Evolutionary conservation across 257 asterid species (phyloP).

Genomic region (Fraxinus cuspidata): DNA sequence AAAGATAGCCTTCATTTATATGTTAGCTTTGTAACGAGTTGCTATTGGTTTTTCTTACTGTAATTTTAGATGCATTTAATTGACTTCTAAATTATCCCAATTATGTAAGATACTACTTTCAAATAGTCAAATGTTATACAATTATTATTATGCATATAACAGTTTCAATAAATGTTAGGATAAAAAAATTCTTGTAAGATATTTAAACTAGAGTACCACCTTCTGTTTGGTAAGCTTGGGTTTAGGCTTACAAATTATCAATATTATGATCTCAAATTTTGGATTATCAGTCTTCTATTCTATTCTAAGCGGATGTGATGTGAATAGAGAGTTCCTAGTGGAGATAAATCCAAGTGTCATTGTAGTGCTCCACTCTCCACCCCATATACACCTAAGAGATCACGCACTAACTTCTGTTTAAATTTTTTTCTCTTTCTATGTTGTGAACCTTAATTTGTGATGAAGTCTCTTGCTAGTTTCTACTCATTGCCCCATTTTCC

Average conservation of each 20-base stretch:
- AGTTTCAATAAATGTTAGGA: not conserved
- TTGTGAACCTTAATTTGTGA: constrained; percentile 10
- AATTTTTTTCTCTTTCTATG: not conserved
- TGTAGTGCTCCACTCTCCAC: not conserved
- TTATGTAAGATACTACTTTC: not conserved
- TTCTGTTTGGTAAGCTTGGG: not conserved
- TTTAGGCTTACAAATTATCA: not conserved
- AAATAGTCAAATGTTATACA: not conserved
- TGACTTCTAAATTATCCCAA: no score
- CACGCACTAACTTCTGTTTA: not conserved
- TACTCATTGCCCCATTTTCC: constrained; percentile 14
- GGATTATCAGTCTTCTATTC: not conserved
- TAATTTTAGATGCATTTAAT: no score
- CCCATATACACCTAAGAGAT: not conserved
- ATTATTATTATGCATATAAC: not conserved
- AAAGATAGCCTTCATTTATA: no score
- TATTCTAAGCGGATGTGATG: not conserved
- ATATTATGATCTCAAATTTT: not conserved
- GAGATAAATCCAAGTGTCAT: not conserved
- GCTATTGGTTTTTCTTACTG: no score
- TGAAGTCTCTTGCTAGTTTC: constrained; percentile 5
- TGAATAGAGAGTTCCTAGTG: not conserved
- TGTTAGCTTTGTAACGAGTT: no score
- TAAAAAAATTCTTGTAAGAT: not conserved
- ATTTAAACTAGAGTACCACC: not conserved